phyloP scores from a whole-genome alignment of 768 basidiomycete genomes.

The Phylloporus sp. region DNA sequence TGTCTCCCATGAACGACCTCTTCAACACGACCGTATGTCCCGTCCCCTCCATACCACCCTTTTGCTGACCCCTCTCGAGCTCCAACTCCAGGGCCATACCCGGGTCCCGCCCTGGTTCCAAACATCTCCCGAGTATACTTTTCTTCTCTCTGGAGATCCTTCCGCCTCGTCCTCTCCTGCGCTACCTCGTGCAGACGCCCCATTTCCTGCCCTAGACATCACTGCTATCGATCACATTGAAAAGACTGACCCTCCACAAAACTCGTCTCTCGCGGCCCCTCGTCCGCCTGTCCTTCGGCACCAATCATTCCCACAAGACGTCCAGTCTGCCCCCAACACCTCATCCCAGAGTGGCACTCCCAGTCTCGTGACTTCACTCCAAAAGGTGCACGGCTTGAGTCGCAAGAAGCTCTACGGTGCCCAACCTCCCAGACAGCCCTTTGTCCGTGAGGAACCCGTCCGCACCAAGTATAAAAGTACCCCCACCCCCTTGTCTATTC shows the following conservation, averaged over 20 bases:
- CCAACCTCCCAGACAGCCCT: conserved; percentile 48
- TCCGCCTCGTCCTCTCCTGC: conserved; percentile 12
- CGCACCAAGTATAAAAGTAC: conserved; percentile 32
- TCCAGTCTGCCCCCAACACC: conserved; percentile 20
- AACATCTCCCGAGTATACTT: conserved; percentile 33
- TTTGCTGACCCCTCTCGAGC: conserved; percentile 11
- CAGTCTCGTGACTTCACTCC: conserved; percentile 58
- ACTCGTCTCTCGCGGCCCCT: neutral
- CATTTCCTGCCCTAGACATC: conserved; percentile 12
- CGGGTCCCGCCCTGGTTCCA: conserved; percentile 38
- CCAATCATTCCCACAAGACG: conserved; percentile 28
- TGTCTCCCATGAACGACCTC: conserved; percentile 44
- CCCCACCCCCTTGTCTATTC: conserved; percentile 31
- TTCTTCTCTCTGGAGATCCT: conserved; percentile 44
- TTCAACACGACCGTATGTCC: conserved; percentile 43
- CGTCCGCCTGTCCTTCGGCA: conserved; percentile 25
- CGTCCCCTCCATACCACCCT: neutral
- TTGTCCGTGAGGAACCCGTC: conserved; percentile 50
- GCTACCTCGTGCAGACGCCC: neutral
- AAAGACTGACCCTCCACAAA: conserved; percentile 9
- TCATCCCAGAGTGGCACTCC: conserved; percentile 31
- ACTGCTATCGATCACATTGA: neutral
- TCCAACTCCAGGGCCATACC: conserved; percentile 23
- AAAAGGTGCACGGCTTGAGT: conserved; percentile 65
- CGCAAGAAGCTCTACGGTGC: conserved; percentile 64